Base-by-base conservation (phyloP, 768 basidiomycete species). In the Pulveroboletus ravenelii region DNA sequence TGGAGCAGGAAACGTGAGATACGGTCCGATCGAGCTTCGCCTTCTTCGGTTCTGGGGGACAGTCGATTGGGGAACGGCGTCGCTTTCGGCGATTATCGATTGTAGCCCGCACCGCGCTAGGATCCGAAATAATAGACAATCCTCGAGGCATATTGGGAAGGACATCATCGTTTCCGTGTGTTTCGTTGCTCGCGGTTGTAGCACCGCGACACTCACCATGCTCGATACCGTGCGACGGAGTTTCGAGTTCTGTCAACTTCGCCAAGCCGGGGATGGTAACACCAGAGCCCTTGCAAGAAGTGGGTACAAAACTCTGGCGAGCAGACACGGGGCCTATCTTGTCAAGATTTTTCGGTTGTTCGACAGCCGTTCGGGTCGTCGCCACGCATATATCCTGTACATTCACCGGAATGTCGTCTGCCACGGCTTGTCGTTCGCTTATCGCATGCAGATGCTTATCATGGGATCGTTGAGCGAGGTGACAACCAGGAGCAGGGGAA, bases 41-140 rank as follows among this genome's bases (percentile, higher is more conserved):
- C 25, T 52, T 66, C 40, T 66, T 66, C 37, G 34, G 5, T 49
- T 56, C 32, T 1, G 14, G 27, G 15, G 27, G 20, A 25, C 5
- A 6, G 5, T 40, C 49, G 30, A 45, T 15, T 0, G 51, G 51
- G 18, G 61, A 53, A 6, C 41, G 55, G 18, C 46, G 48, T 30
- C 60, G 63, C 44, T 65, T 63, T 23, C 56, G 40, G 25, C 27
- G 2, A 30, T 18, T 20, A 12, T 32, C 12, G 18, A 3, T 30
- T 14, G n/a, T 31, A 10, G n/a, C 32, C 15, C 47, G 51, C 4
- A 20, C n/a, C 1, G 20, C 14, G 15, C 25, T 6, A 14, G 58
- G 15, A 12, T 31, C 14, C 0, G 38, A 10, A 6, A 34, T 2
- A 12, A 36, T 18, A n/a, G 54, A 43, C 12, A 10, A 25, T 10